Conservation (phyloP, 2,329 filamentous ascomycete species). For the Raffaelea deltoideospora region DNA sequence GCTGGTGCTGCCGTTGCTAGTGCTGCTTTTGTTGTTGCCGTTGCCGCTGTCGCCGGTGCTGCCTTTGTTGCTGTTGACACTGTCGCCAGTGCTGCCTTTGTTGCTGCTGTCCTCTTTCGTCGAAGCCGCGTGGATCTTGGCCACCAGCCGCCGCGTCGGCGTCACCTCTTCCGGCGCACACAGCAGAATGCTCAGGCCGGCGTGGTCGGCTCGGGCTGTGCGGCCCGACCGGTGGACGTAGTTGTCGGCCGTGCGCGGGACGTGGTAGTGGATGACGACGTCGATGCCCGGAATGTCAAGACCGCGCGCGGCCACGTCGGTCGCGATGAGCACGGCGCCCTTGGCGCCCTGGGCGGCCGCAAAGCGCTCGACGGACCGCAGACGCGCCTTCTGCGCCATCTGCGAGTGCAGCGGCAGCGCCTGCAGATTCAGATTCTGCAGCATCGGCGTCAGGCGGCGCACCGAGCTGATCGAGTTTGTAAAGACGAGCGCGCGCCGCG, state of each 20-base stretch:
- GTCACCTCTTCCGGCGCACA: slow-evolving; percentile 84
- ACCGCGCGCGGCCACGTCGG: slow-evolving; percentile 84
- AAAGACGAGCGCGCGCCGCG: slow-evolving; percentile 73
- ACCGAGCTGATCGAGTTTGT: slow-evolving; percentile 93
- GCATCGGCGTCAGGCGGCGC: slow-evolving; percentile 67
- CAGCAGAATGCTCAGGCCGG: slow-evolving; percentile 71
- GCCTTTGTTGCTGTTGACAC: slow-evolving; percentile 24
- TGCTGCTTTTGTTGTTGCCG: not conserved
- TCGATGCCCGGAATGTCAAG: slow-evolving; percentile 86
- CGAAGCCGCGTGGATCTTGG: slow-evolving; percentile 63
- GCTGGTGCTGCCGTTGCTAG: not conserved
- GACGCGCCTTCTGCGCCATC: slow-evolving; percentile 89
- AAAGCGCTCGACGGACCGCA: slow-evolving; percentile 87
- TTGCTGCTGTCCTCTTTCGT: slow-evolving; percentile 26
- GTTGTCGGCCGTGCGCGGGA: slow-evolving; percentile 77
- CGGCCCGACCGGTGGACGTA: slow-evolving; percentile 94
- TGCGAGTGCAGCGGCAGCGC: slow-evolving; percentile 74
- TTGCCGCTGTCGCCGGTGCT: not conserved
- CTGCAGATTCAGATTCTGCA: slow-evolving; percentile 67
- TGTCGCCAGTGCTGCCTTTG: slow-evolving; percentile 15
- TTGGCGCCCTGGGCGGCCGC: slow-evolving; percentile 41
- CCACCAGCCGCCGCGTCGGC: slow-evolving; percentile 67
- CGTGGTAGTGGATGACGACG: slow-evolving; percentile 86
- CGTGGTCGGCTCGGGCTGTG: slow-evolving; percentile 68
- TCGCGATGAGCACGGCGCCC: slow-evolving; percentile 65